Conservation (phyloP, 2,329 filamentous ascomycete genomes). For the Ophiostoma perfectum region DNA sequence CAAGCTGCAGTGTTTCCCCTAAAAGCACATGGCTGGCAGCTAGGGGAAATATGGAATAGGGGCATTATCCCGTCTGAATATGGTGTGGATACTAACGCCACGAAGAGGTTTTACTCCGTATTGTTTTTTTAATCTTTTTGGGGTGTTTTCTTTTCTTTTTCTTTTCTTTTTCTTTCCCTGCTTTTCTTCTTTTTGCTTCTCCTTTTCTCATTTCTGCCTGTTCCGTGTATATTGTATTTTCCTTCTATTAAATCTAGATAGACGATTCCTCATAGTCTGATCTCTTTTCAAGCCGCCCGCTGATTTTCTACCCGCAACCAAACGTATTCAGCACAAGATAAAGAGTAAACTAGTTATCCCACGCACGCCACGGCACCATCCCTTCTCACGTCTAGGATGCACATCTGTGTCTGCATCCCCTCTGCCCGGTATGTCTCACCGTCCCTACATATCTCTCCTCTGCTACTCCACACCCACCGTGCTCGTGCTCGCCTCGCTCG, state of each 20-base stretch:
- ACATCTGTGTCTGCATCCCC: no score
- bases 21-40: not conserved
- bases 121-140: not conserved
- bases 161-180: not conserved
- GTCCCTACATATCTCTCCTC: not conserved
- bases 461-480: not conserved
- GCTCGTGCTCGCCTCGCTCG: not conserved
- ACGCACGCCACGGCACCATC: no score
- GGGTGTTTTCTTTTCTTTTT: not conserved
- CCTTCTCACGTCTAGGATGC: no score
- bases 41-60: not conserved
- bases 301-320: no score
- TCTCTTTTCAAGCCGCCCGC: no score
- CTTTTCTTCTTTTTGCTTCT: not conserved
- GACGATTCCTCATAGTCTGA: no score
- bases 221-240: no score
- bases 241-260: no score
- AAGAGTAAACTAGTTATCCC: no score
- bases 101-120: not conserved
- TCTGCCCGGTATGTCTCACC: not conserved
- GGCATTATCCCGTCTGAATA: not conserved
- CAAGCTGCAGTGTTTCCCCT: not conserved
- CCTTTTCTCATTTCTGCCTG: not conserved
- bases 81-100: not conserved
- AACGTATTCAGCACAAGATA: no score